Percentiles rank a stretch among this genome's conserved stretches.
Evolutionary conservation across 2,329 filamentous ascomycete genomes (phyloP).

Genomic region (Aspergillus costaricaensis): DNA sequence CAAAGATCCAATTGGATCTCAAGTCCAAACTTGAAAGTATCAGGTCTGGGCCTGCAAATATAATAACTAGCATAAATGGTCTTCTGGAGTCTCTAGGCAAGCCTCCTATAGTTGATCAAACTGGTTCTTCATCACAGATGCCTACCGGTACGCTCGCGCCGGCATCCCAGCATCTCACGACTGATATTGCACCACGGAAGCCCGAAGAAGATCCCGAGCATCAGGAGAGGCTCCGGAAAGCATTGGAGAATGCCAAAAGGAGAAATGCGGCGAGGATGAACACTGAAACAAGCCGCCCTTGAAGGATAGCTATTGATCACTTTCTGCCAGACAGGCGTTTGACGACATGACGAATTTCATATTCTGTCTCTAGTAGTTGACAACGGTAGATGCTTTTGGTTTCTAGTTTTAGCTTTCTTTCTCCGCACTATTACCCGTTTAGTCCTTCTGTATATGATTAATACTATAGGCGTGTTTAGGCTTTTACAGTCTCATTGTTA

Average conservation of each 20-base stretch:
- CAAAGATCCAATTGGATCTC: slow-evolving; percentile 47
- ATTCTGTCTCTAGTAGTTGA: too few species aligned
- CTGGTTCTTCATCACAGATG: slow-evolving; percentile 9
- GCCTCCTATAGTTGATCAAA: slow-evolving; percentile 24
- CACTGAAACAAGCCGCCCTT: slow-evolving; percentile 12
- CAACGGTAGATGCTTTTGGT: too few species aligned
- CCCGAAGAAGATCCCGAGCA: slow-evolving; percentile 44
- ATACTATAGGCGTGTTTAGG: too few species aligned
- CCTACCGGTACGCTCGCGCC: slow-evolving; percentile 23
- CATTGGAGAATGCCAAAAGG: slow-evolving; percentile 57
- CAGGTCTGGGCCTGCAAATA: slow-evolving; percentile 40
- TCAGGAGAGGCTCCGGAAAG: slow-evolving; percentile 50
- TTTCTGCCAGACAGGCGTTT: neutral
- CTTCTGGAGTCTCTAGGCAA: slow-evolving; percentile 41
- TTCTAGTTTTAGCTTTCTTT: too few species aligned
- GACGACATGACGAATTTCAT: neutral
- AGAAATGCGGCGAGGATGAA: slow-evolving; percentile 48
- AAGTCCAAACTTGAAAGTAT: slow-evolving; percentile 46
- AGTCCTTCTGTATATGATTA: too few species aligned
- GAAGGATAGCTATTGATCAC: neutral
- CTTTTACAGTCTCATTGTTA: neutral
- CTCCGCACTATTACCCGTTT: too few species aligned
- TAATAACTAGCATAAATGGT: slow-evolving; percentile 41
- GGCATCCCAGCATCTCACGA: slow-evolving; percentile 31
- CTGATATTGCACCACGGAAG: slow-evolving; percentile 15